Evolutionary conservation across 345 rosid genomes (phyloP).

Genomic region (Toxicodendron radicans): DNA sequence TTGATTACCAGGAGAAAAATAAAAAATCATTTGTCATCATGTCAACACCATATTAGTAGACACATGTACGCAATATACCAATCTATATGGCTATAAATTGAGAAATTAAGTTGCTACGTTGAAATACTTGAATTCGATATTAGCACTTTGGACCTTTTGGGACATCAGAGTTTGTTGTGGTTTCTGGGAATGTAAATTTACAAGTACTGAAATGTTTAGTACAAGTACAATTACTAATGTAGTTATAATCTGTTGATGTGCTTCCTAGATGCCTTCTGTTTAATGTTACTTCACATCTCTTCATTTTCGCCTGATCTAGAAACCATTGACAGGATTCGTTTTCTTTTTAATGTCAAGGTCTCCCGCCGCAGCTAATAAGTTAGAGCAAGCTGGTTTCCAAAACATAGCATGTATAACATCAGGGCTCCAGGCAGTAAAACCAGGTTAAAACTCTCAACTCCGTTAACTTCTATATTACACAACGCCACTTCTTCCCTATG

Average conservation of each 20-base stretch:
- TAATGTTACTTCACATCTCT: not conserved
- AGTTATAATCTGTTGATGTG: not conserved
- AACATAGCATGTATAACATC: constrained; percentile 81
- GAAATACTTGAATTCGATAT: not conserved
- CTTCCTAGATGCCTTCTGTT: not conserved
- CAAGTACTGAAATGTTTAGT: not conserved
- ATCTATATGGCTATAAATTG: not conserved
- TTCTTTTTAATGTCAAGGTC: constrained; percentile 53
- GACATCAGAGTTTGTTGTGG: not conserved
- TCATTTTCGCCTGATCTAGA: constrained; percentile 10
- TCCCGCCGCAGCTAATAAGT: constrained; percentile 70
- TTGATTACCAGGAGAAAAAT: not conserved
- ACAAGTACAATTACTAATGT: not conserved
- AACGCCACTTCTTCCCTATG: not conserved
- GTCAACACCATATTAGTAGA: not conserved
- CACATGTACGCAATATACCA: not conserved
- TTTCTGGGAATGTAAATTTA: not conserved
- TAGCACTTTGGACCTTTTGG: not conserved
- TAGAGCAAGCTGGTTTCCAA: constrained; percentile 74
- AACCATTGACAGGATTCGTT: constrained; percentile 21
- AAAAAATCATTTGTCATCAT: not conserved
- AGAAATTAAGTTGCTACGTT: not conserved
- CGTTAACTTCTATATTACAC: not conserved
- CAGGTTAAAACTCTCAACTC: constrained; percentile 46
- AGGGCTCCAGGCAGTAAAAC: constrained; percentile 82